Percentiles rank a stretch among this genome's conserved stretches.
Evolutionary conservation across 78 protist species (phyloP).

Genomic region (Emiliania huxleyi): DNA sequence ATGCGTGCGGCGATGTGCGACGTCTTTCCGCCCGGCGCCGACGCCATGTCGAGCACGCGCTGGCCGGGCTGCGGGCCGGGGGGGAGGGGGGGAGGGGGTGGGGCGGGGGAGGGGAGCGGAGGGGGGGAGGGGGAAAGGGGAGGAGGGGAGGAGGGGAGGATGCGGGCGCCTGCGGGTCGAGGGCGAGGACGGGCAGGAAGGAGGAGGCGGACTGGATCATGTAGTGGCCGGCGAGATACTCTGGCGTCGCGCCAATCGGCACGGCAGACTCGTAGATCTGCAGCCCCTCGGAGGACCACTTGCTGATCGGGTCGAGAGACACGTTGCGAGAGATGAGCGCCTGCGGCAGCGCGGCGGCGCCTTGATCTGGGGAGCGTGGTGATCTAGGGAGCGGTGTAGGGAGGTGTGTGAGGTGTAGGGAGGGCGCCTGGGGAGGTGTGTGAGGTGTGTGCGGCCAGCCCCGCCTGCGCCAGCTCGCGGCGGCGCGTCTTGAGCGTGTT

Average conservation of each 20-base stretch:
- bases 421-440: no score
- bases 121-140: no score
- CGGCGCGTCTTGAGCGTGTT: constrained; percentile 92
- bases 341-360: constrained; percentile 75
- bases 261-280: constrained; percentile 83
- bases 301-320: constrained; percentile 77
- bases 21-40: constrained; percentile 99
- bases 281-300: constrained; percentile 86
- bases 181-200: constrained; percentile 91
- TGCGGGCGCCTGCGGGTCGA: no score
- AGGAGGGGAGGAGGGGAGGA: no score
- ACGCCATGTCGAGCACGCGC: constrained; percentile 91
- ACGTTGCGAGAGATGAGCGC: constrained; percentile 80
- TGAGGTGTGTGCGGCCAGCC: no score
- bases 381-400: no score
- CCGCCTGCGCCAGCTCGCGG: constrained; percentile 80
- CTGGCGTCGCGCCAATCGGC: constrained; percentile 90
- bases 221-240: constrained; percentile 97
- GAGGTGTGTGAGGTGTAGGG: no score
- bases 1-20: constrained; percentile 68
- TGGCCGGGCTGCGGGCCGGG: background rate
- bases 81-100: constrained; percentile 63
- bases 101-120: no score
- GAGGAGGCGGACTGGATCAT: constrained; percentile 97
- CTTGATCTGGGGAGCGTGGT: no score